Conservation (phyloP, 768 basidiomycete species). For the Collybia sordida region DNA sequence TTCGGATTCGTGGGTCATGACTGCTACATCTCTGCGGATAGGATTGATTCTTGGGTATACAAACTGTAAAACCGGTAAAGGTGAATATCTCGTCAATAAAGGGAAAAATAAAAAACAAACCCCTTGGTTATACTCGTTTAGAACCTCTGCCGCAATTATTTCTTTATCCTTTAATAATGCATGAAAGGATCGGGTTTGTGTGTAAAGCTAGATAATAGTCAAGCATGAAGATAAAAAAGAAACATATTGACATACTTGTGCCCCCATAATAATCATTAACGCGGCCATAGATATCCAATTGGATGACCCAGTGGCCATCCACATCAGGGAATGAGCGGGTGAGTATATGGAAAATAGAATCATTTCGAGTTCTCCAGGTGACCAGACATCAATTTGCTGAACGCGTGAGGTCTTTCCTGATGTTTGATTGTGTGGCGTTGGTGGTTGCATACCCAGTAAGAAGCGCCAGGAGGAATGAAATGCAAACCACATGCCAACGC, state of each 20-base stretch:
- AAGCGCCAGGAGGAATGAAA: slow-evolving; percentile 65
- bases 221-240: not conserved
- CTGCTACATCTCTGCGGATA: slow-evolving; percentile 72
- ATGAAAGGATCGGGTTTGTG: slow-evolving; percentile 55
- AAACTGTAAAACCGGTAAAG: slow-evolving; percentile 46
- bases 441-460: slow-evolving; percentile 59
- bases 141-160: slow-evolving; percentile 74
- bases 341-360: slow-evolving; percentile 76
- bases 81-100: not conserved
- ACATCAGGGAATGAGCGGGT: slow-evolving; percentile 71
- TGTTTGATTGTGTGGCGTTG: slow-evolving; percentile 31
- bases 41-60: slow-evolving; percentile 82
- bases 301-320: slow-evolving; percentile 66
- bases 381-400: slow-evolving; percentile 81
- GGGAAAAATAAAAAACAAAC: slow-evolving; percentile 37
- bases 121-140: slow-evolving; percentile 82
- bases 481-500: slow-evolving; percentile 45
- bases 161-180: slow-evolving; percentile 71
- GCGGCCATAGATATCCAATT: slow-evolving; percentile 76
- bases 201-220: slow-evolving; percentile 40
- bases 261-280: slow-evolving; percentile 66
- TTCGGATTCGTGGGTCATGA: slow-evolving; percentile 87
- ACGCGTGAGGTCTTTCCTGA: slow-evolving; percentile 49
- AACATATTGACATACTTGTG: slow-evolving; percentile 50
- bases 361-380: slow-evolving; percentile 69